A percentile compares a stretch with the other conserved stretches of the same genome.
phyloP scores from a whole-genome alignment of 2,329 filamentous ascomycete genomes.

The Exophiala spinifera region DNA sequence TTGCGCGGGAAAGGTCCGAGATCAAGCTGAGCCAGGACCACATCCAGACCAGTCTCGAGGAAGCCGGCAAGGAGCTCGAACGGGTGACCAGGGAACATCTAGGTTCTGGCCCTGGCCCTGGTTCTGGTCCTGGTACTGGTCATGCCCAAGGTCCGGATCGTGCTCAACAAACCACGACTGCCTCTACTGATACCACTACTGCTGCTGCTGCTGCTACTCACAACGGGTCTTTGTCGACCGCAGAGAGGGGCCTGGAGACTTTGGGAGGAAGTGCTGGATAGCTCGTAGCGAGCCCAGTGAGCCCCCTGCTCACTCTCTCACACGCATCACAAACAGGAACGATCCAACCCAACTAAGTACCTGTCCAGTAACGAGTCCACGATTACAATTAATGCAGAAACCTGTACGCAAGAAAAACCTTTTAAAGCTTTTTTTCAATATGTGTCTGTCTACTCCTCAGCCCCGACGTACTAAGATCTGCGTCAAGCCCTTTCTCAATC shows the following conservation, averaged over 20 bases:
- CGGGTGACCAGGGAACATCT: slow-evolving; percentile 14
- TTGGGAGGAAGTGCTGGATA: neutral
- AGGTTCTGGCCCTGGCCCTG: neutral
- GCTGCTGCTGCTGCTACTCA: too few species aligned
- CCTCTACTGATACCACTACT: too few species aligned
- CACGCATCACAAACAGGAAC: too few species aligned
- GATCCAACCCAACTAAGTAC: too few species aligned
- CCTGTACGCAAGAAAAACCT: too few species aligned
- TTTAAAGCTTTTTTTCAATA: neutral
- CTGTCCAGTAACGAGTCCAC: too few species aligned
- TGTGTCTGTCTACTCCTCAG: neutral
- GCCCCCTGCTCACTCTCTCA: too few species aligned
- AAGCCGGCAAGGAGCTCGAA: slow-evolving; percentile 25
- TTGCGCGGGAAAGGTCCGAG: slow-evolving; percentile 19
- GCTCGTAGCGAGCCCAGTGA: too few species aligned
- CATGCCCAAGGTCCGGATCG: neutral
- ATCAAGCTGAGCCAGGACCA: slow-evolving; percentile 20
- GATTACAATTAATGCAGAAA: too few species aligned
- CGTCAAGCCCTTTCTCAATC: neutral
- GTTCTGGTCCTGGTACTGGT: neutral
- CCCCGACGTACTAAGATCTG: neutral
- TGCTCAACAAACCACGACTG: too few species aligned
- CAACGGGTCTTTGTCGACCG: neutral
- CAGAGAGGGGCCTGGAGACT: slow-evolving; percentile 20
- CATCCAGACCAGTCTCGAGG: slow-evolving; percentile 24